A percentile compares a stretch with the other conserved stretches of the same genome.
Conservation (phyloP, 331 rosid genomes). For the Arachis monticola region DNA sequence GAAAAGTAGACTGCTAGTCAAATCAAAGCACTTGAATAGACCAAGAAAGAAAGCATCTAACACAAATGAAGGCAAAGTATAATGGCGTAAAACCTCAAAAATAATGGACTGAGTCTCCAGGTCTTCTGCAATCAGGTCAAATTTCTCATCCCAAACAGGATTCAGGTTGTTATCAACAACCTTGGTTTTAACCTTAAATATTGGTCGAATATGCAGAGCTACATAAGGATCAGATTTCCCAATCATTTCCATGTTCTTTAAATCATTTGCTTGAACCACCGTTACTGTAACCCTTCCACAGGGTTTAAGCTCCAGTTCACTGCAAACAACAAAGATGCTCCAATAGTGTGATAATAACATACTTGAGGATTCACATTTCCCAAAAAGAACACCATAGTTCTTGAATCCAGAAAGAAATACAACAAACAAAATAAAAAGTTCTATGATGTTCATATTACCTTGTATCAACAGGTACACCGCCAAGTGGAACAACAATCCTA, state of each 20-base stretch:
- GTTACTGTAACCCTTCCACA: slow-evolving; percentile 74
- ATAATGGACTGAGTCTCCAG: slow-evolving; percentile 88
- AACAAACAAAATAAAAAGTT: not conserved
- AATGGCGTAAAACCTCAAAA: slow-evolving; percentile 63
- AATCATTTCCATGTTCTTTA: slow-evolving; percentile 95
- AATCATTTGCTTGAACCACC: slow-evolving; percentile 65
- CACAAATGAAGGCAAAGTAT: slow-evolving; percentile 12
- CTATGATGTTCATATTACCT: slow-evolving; percentile 60
- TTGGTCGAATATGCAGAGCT: slow-evolving; percentile 69
- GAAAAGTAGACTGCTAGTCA: not conserved
- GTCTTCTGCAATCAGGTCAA: slow-evolving; percentile 88
- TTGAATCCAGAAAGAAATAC: not conserved
- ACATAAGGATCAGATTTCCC: slow-evolving; percentile 97
- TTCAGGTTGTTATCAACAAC: slow-evolving; percentile 87
- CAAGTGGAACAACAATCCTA: slow-evolving; percentile 89
- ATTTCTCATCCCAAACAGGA: slow-evolving; percentile 83
- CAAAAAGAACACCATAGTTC: too few species aligned
- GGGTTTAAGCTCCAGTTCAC: slow-evolving; percentile 97
- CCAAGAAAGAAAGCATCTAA: slow-evolving; percentile 13
- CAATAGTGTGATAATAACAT: not conserved
- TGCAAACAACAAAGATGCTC: slow-evolving; percentile 45
- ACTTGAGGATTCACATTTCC: slow-evolving; percentile 25
- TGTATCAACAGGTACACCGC: slow-evolving; percentile 77
- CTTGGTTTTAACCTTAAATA: slow-evolving; percentile 87
- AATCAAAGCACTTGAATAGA: slow-evolving; percentile 12